phyloP scores from a whole-genome alignment of 345 rosid genomes.

The Murraya paniculata region DNA sequence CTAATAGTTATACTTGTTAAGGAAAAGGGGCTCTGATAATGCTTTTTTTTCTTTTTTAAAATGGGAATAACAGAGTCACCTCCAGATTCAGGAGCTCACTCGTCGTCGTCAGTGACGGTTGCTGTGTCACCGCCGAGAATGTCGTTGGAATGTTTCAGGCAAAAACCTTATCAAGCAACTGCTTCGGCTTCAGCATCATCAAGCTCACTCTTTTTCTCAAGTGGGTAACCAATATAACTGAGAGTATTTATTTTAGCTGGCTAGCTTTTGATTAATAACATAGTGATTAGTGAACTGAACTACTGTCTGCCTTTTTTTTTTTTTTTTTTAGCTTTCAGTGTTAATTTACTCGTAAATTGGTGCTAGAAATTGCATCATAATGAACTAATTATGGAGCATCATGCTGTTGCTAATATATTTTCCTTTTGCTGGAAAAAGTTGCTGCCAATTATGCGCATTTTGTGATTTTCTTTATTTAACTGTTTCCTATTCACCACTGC shows the following conservation, averaged over 20 bases:
- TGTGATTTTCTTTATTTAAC: neutral
- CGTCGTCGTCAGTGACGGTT: slow-evolving; percentile 57
- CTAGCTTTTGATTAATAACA: slow-evolving; percentile 1
- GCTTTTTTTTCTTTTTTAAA: neutral
- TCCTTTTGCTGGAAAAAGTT: neutral
- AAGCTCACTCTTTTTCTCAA: slow-evolving; percentile 67
- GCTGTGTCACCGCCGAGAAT: slow-evolving; percentile 68
- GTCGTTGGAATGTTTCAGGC: slow-evolving; percentile 78
- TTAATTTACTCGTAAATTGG: slow-evolving; percentile 2
- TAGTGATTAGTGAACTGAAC: slow-evolving; percentile 1
- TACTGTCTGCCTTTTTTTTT: neutral
- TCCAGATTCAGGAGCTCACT: slow-evolving; percentile 53
- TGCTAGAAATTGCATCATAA: neutral
- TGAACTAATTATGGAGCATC: neutral
- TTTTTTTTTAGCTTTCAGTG: neutral
- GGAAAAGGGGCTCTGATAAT: neutral
- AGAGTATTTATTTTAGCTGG: neutral
- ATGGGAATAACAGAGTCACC: slow-evolving; percentile 42
- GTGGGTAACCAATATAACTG: slow-evolving; percentile 31
- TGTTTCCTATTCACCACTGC: neutral
- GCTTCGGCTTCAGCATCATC: slow-evolving; percentile 65
- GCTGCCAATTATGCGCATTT: neutral
- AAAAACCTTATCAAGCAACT: slow-evolving; percentile 46
- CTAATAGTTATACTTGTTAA: too few relatives aligned
- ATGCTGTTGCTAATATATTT: neutral